Base-by-base conservation (phyloP, 148 eudicot genomes). In the Limonium bicolor region DNA sequence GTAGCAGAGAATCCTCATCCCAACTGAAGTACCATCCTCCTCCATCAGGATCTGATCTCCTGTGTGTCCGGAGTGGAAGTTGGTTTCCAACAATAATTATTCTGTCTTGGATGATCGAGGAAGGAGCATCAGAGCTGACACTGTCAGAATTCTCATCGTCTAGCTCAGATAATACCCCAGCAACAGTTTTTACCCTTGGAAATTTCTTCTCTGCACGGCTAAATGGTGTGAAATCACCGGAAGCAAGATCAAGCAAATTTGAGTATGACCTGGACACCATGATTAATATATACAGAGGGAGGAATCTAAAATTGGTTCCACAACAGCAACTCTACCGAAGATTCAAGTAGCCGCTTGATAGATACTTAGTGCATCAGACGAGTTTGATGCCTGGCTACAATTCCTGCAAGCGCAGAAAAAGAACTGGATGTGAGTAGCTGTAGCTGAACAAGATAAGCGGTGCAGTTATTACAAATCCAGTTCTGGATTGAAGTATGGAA, bases 1-100 rank as follows among this genome's bases (percentile, higher is more conserved):
- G 61, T 17, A 85, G 85, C 43, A 85, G 79, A 8, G 90, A 85
- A 25, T 85, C 95, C 21, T 85, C 90, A 41, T 85, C 95, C 95
- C 90, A 85, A 54, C 64, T 80, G 41, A 85, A 85, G 41, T 59
- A 27, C 90, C 90, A 74, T 6, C 75, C 77, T 6, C 75, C 77
- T 6, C 55, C 67, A 22, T 72, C 67, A 46, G 49, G 37, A 40
- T 60, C 70, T 4, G 67, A 36, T 65, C 66, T 58, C 4, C 62
- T 53, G 55, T 79, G 70, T 26, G 70, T 80, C 20, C 61, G 58
- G 19, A 85, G 57, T 2, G 95, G 95, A 50, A 85, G 88, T 54
- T 85, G 95, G 50, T 85, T 85, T 23, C 79, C 95, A 1, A 85
- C 95, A 12, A 85, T 80, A 26, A 85, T 77, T 59, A 77, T 72